Conservation (phyloP, 2,329 filamentous ascomycete species). For the Xylaria hypoxylon region DNA sequence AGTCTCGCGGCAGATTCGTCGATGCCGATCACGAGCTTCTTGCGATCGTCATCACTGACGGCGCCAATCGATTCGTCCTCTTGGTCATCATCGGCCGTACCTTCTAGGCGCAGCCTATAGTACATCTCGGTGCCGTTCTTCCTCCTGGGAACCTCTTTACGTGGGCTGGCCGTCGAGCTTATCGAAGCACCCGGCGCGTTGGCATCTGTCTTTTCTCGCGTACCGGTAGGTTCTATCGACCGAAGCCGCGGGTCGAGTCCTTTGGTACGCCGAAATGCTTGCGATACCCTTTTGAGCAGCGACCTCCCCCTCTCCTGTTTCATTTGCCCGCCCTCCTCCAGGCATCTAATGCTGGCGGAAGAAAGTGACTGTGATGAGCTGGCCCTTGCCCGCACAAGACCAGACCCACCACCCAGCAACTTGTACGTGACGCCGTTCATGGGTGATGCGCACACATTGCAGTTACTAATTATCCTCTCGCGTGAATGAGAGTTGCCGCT, state of each 20-base stretch:
- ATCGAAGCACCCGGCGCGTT: not conserved
- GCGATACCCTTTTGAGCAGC: conserved; percentile 23
- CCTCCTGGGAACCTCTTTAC: not conserved
- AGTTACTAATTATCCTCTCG: conserved; percentile 17
- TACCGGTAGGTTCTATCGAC: not conserved
- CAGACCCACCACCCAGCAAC: conserved; percentile 32
- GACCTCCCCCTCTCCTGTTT: conserved; percentile 18
- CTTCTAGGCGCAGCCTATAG: conserved; percentile 9
- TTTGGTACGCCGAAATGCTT: conserved; percentile 22
- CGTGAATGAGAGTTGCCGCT: not conserved
- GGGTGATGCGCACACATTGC: conserved; percentile 37
- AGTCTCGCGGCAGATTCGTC: conserved; percentile 28
- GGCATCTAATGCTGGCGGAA: not conserved
- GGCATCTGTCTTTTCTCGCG: not conserved
- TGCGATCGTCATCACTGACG: conserved; percentile 28
- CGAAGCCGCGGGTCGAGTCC: not conserved
- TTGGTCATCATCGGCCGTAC: conserved; percentile 3
- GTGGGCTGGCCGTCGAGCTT: not conserved
- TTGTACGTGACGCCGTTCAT: conserved; percentile 36
- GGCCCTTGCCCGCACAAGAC: conserved; percentile 30
- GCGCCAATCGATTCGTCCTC: conserved; percentile 6
- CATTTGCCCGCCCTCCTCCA: not conserved
- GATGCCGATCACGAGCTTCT: conserved; percentile 30
- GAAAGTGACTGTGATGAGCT: conserved; percentile 23
- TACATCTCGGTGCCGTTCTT: conserved; percentile 37